Base-by-base conservation (phyloP, 2,329 filamentous ascomycete genomes). In the Sordariomycetes sp. region DNA sequence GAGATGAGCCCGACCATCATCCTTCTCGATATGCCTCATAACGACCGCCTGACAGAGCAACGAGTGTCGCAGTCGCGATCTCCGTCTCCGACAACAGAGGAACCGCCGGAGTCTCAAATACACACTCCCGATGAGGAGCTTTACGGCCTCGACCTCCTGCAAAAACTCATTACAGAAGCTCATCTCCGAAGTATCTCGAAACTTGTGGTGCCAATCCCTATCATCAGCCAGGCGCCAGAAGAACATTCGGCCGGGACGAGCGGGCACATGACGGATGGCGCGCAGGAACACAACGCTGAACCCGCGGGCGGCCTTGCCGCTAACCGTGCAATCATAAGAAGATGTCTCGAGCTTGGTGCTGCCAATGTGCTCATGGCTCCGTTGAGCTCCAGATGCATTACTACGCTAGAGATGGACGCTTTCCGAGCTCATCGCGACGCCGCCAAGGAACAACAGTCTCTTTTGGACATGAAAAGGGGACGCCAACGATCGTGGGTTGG, bases 401-500 rank as follows among this genome's bases (percentile, higher is more conserved):
- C 84, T 39, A 79, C 80, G 20, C 66, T 94, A 33, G 79, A 84
- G 40, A 77, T 92, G 12, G 86, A 90, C 53, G 86, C 84, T 29
- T 94, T 93, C 60, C 79, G 82, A 46, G 78, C 82, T 30, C 82
- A 85, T 50, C 84, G 84, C 55, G 79, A 87, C 46, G 81, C 83
- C 16, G 68, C 74, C 21, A 78, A 75, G 48, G 82, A 88, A 48
- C 79, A 86, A 50, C 72, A 81, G 39, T 75, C 78, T 14, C 71
- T 87, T 40, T 53, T 87, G 37, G 81, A 83, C 39, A 67, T 82
- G 39, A 82, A 81, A 49, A 78, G 81, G 45, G 78, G 80, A 29
- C 74, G 87, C 36, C 93, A 93, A 57, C 75, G 86, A 34, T 94
- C 88, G 0, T 94, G 88, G 88, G 86, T 94, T 27, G 87, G 88